Conservation (phyloP, 805 yeast genomes). For the Sungouiella blattae region DNA sequence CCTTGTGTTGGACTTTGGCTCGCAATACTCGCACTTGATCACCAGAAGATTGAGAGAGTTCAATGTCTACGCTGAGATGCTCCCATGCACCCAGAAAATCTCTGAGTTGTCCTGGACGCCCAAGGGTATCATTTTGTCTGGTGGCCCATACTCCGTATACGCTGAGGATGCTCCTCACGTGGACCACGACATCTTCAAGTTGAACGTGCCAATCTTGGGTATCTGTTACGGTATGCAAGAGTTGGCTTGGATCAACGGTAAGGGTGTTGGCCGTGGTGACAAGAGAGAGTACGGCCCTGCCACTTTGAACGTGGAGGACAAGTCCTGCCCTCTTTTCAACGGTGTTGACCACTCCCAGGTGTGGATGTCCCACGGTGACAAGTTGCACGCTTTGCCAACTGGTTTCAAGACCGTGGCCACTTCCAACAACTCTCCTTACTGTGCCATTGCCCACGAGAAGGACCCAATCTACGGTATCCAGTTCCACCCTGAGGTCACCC, state of each 20-base stretch:
- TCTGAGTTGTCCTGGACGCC: conserved; percentile 91
- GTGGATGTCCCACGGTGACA: conserved; percentile 99
- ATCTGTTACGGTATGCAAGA: conserved; percentile 99
- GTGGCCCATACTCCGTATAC: conserved; percentile 97
- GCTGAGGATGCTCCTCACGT: conserved; percentile 96
- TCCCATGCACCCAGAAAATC: conserved; percentile 98
- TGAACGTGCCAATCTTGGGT: conserved; percentile 91
- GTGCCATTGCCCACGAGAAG: conserved; percentile 79
- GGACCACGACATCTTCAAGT: conserved; percentile 86
- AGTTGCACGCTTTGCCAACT: conserved; percentile 82
- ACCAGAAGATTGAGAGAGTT: conserved; percentile 97
- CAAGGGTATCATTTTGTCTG: conserved; percentile 92
- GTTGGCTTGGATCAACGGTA: conserved; percentile 95
- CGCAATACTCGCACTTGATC: conserved; percentile 95
- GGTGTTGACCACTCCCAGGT: conserved; percentile 93
- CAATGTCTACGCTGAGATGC: conserved; percentile 98
- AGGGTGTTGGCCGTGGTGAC: conserved; percentile 91
- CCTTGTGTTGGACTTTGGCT: conserved; percentile 95
- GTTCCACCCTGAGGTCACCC: conserved; percentile 99
- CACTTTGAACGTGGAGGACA: conserved; percentile 70
- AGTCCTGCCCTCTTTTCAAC: conserved; percentile 66
- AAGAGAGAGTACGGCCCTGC: conserved; percentile 99
- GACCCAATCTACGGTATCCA: conserved; percentile 89
- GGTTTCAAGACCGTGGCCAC: conserved; percentile 89
- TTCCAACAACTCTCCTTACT: conserved; percentile 91